These are phyloP conservation scores for Microbotryomycetes sp. DNA, from an alignment of 1,284 basidiomycete species.

Conservation along the genomic window DNA sequence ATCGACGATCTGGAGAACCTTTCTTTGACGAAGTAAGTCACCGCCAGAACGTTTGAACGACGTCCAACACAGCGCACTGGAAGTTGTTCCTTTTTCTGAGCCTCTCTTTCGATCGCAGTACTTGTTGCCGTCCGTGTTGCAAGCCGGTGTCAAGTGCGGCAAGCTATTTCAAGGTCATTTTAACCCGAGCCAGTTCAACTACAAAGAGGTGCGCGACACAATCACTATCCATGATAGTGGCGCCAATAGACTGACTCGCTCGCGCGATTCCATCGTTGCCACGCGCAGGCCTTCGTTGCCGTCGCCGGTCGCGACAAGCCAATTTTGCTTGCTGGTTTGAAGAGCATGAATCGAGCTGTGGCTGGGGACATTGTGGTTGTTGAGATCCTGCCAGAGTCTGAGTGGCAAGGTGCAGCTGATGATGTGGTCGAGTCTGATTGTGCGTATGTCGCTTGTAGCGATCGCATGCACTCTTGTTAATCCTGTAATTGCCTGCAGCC, in stretches of 20 bases:
- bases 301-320: constrained; percentile 68
- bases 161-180: constrained; percentile 87
- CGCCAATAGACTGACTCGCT: background rate
- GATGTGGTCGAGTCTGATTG: constrained; percentile 90
- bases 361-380: constrained; percentile 91
- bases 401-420: constrained; percentile 90
- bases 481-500: constrained; percentile 46
- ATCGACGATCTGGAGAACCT: constrained; percentile 49
- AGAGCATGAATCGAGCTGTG: constrained; percentile 92
- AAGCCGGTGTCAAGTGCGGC: constrained; percentile 79
- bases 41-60: background rate
- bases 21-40: constrained; percentile 67
- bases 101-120: constrained; percentile 61
- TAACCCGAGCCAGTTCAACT: constrained; percentile 93
- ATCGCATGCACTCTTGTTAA: background rate
- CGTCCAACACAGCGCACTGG: background rate
- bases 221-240: no score
- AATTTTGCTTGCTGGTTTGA: constrained; percentile 76
- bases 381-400: constrained; percentile 74
- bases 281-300: constrained; percentile 65
- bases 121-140: constrained; percentile 62
- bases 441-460: constrained; percentile 42
- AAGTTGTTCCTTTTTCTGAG: constrained; percentile 1
- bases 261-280: no score
- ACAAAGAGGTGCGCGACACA: constrained; percentile 84